These are phyloP conservation scores for Phytophthora melonis DNA, from an alignment of 352 stramenopile genomes.

Conservation along the genomic window DNA sequence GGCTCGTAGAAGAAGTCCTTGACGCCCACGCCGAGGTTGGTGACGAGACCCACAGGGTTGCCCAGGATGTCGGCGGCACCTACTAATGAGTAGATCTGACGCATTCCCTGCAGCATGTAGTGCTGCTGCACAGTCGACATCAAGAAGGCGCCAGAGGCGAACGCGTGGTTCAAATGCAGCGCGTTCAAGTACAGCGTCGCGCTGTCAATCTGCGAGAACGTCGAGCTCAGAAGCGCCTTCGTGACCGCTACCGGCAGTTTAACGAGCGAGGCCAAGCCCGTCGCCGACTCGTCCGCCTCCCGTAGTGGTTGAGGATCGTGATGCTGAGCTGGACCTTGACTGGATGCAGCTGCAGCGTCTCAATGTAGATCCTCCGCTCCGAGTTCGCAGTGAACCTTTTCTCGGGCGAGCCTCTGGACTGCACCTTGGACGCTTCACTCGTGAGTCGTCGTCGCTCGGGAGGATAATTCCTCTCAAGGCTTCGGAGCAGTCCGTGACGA, in stretches of 20 bases:
- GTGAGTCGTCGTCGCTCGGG: slow-evolving; percentile 30
- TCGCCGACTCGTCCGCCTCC: slow-evolving; percentile 29
- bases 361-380: slow-evolving; percentile 85
- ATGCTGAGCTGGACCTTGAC: slow-evolving; percentile 81
- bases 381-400: slow-evolving; percentile 40
- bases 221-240: slow-evolving; percentile 43
- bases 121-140: slow-evolving; percentile 83
- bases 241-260: slow-evolving; percentile 45
- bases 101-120: slow-evolving; percentile 80
- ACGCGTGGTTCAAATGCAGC: slow-evolving; percentile 84
- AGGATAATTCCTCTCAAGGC: slow-evolving; percentile 35
- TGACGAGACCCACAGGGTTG: slow-evolving; percentile 91
- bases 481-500: slow-evolving; percentile 34
- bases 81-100: slow-evolving; percentile 88
- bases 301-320: slow-evolving; percentile 42
- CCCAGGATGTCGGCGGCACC: slow-evolving; percentile 91
- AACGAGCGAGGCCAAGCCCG: slow-evolving; percentile 29
- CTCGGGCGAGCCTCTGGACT: slow-evolving; percentile 20
- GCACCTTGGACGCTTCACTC: slow-evolving; percentile 33
- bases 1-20: slow-evolving; percentile 96
- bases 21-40: slow-evolving; percentile 88
- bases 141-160: slow-evolving; percentile 76
- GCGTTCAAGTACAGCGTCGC: slow-evolving; percentile 85
- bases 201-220: slow-evolving; percentile 68
- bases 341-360: slow-evolving; percentile 84